These are phyloP conservation scores for Stramenopiles sp. DNA, from an alignment of 352 stramenopile species.

Conservation along the genomic window DNA sequence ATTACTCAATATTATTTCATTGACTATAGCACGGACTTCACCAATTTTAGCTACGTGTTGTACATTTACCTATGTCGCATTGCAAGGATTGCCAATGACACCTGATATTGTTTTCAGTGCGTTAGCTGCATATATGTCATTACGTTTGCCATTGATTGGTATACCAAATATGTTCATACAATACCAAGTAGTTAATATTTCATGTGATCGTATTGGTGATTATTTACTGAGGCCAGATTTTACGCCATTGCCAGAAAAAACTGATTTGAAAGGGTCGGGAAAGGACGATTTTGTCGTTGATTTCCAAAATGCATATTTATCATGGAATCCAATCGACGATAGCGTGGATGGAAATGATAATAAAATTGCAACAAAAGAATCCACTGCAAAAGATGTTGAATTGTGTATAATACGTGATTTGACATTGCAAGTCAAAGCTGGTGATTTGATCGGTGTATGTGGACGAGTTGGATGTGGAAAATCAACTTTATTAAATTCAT, in stretches of 20 bases:
- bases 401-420: neutral
- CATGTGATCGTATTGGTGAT: neutral
- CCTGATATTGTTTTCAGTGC: neutral
- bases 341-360: neutral
- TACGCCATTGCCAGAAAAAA: neutral
- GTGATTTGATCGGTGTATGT: conserved; percentile 71
- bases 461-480: conserved; percentile 82
- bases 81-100: neutral
- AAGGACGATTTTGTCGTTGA: neutral
- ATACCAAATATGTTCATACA: neutral
- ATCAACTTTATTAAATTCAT: conserved; percentile 67
- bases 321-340: neutral
- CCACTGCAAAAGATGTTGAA: neutral
- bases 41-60: neutral
- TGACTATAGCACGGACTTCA: neutral
- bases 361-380: neutral
- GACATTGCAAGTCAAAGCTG: conserved; percentile 16
- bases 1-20: neutral
- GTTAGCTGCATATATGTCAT: neutral
- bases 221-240: neutral
- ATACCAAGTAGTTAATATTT: neutral
- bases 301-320: too few relatives aligned
- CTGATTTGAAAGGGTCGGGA: neutral
- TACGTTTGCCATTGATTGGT: neutral
- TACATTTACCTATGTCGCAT: neutral